Evolutionary conservation across 768 basidiomycete genomes (phyloP), one percentile per base, ranked within the genome.

Genomic region (Exsudoporus frostii): DNA sequence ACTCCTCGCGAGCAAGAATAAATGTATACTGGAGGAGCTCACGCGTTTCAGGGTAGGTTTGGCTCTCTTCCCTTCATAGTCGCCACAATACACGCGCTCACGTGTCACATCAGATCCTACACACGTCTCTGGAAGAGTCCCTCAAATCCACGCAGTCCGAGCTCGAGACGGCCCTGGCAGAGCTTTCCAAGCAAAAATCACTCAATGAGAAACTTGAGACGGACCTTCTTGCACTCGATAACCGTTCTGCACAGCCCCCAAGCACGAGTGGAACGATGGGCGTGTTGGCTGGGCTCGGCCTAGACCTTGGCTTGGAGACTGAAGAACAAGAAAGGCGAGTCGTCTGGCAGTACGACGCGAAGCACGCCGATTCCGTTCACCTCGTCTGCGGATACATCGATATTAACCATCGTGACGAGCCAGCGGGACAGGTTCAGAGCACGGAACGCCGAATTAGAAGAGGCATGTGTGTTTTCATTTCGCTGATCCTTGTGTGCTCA

Each of bases 1-100:
- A 30, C 83, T 99, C 5, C 80, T 99, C 33, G 92, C 94, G 5
- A 86, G 82, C 37, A 98, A 98, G 77, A 99, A 98, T 73, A 91
- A 92, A 65, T 83, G 88, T 41, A 81, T 98, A n/a, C 77, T 92
- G 40, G 95, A 98, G 61, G 93, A 98, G 64, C 74, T 98, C 48
- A 96, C 96, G 6, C 92, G 86, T 61, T 85, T 97, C 64, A 76
- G 96, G 55, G 94, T 92, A 60, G 8, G 81, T 0, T 27, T 11
- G 0, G 3, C 19, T 37, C 14, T 27, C 4, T 9, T 29, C 5
- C 13, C 7, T 19, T 24, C 13, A 32, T 1, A 27, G 2, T 40
- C 15, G 11, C 15, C 7, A 24, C 4, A 4, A 5, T 14, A 32
- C 19, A 10, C 10, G 65, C 20, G 24, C 25, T 54, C 36, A 50